These are phyloP conservation scores for Diaporthe longicolla DNA, from an alignment of 2,329 filamentous ascomycete species.

Conservation along the genomic window DNA sequence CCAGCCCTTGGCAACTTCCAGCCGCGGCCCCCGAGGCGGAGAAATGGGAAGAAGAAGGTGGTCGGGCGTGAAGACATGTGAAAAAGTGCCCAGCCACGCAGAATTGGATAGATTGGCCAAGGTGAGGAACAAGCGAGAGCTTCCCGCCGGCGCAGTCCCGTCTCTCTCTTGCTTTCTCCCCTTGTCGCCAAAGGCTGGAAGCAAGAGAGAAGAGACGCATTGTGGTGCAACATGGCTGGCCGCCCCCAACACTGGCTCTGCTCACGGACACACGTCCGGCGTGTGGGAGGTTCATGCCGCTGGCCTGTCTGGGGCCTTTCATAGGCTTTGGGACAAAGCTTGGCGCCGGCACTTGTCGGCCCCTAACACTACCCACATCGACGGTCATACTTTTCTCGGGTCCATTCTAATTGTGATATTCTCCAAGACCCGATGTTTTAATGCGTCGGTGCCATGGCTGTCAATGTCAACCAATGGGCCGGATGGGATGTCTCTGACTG, in stretches of 20 bases:
- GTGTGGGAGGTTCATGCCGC: conserved; percentile 7
- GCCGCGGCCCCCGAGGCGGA: conserved; percentile 33
- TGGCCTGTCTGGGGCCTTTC: not conserved
- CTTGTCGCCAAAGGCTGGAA: not conserved
- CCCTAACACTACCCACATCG: not conserved
- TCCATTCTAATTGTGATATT: conserved; percentile 16
- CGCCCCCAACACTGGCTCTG: not conserved
- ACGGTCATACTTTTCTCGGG: not conserved
- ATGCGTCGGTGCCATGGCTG: conserved; percentile 15
- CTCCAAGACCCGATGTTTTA: conserved; percentile 26
- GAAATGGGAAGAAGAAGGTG: not conserved
- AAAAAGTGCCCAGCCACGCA: conserved; percentile 16
- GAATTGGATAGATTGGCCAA: conserved; percentile 1
- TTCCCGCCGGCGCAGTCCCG: not conserved
- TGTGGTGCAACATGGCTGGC: not conserved
- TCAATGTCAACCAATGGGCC: conserved; percentile 14
- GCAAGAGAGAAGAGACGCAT: not conserved
- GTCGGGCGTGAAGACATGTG: not conserved
- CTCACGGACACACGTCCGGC: conserved; percentile 6
- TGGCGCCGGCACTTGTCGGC: conserved; percentile 25
- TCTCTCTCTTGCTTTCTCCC: not conserved
- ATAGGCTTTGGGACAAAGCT: conserved; percentile 18
- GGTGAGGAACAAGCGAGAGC: not conserved
- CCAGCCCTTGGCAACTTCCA: not conserved
- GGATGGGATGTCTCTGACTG: not conserved